Evolutionary conservation across 208 protist genomes (phyloP), one percentile per base, ranked within the genome.

Genomic region (Kentomonas sorsogonicus): DNA sequence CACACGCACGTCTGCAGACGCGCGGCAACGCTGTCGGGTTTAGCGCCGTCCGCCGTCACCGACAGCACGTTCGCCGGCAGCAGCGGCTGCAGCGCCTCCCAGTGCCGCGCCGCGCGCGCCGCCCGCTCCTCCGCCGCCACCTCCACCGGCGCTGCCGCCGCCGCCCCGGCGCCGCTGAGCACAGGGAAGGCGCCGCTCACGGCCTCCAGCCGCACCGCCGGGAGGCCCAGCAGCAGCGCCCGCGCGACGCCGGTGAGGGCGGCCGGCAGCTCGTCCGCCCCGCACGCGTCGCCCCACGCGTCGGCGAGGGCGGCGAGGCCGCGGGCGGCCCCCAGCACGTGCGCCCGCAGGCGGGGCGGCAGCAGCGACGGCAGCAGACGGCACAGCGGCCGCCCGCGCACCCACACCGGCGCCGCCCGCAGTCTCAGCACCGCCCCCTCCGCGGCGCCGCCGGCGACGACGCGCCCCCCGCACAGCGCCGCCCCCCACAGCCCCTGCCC

Each of bases 201-300:
- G 18, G 29, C 46, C n/a, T 74, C 31, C 15, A 74, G 39, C 39
- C 46, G 55, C 30, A 69, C 62, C 23, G 25, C 46, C 27, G 46
- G 46, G 9, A 10, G 23, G 13, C 46, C 46, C 5, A 5, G 46
- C 46, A 52, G 23, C 13, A 52, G 46, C 20, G 46, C 46, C 46
- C 4, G 5, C 7, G 7, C 33, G 33, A 5, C 7, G 33, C 33
- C 7, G 7, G 33, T 5, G 7, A 11, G 7, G 33, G 33, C 33
- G 33, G 5, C 33, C 33, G 33, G 7, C 7, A 5, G 7, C 7
- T 11, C 33, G 33, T 11, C 33, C 7, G 11, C 33, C 5, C 11
- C 33, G 33, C 5, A 11, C 33, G 33, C 33, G 33, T 11, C 33
- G 33, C 33, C 7, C 7, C 33, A 11, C 33, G 5, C 33, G 33